Base-by-base conservation (phyloP, 345 rosid genomes). In the Erucastrum elatum region DNA sequence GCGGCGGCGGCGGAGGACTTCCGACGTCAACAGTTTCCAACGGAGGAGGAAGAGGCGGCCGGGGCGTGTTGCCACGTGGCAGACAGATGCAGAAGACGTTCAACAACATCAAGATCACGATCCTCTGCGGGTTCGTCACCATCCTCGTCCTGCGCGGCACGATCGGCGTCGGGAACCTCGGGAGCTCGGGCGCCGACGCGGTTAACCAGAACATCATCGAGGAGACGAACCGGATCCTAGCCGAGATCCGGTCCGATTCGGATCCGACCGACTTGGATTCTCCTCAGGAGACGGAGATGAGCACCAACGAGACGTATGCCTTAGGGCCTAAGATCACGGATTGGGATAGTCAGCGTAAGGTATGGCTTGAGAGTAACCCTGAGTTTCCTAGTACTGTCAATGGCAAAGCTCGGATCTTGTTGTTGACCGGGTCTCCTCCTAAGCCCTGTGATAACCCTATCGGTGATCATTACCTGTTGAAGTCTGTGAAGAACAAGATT, bases 131-230 rank as follows among this genome's bases (percentile, higher is more conserved):
- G 7, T 53, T 53, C 60, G 60, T 53, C 60, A 53, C 60, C 25
- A 53, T 53, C 60, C 60, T 53, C 60, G 60, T 53, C 60, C 60
- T 53, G 16, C 60, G 60, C 6, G 60, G 60, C 60, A 53, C 60
- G 2, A 53, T 53, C 60, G 60, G 60, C 26, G 60, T 53, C 26
- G 60, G 60, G 0, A 16, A 53, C 60, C 60, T 53, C 60, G 60
- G 60, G 8, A 53, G 60, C 60, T 53, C 60, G 4, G 16, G 60
- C 60, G 60, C 60, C 60, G 60, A 53, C 26, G 60, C 60, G 0
- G 60, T 53, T 16, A 53, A 53, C 26, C 60, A 53, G 26, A 53
- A 53, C 60, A 53, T 53, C 60, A 53, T 53, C 60, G 60, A 53
- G 60, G 60, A 53, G 10, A 53, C 60, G 7, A 53, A 53, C 60